Evolutionary conservation across 2,329 filamentous ascomycete genomes (phyloP).

Genomic region (Magnaporthales sp.): DNA sequence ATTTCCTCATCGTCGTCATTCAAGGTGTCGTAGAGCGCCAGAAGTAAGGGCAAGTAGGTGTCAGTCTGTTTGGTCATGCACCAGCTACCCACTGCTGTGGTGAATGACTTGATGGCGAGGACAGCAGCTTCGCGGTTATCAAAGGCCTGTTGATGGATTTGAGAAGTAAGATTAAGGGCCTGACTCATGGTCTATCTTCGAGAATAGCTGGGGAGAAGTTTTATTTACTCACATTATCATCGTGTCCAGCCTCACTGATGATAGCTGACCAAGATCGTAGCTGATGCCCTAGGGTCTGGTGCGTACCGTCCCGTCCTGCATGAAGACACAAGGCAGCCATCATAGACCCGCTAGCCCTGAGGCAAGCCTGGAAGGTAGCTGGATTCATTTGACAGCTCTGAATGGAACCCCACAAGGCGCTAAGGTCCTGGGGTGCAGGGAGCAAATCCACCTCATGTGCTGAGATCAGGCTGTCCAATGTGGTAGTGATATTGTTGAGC

Average conservation of each 20-base stretch:
- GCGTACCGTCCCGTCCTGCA: constrained; percentile 3
- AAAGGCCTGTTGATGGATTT: constrained; percentile 41
- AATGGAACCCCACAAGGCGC: constrained; percentile 26
- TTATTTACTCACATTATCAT: constrained; percentile 34
- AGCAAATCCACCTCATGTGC: constrained; percentile 26
- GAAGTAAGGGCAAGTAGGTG: constrained; percentile 44
- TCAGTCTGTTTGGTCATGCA: constrained; percentile 16
- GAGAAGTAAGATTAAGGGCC: no score
- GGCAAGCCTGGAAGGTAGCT: constrained; percentile 37
- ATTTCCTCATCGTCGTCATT: constrained; percentile 92
- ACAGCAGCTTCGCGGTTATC: constrained; percentile 55
- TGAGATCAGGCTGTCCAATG: constrained; percentile 32
- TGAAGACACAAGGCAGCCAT: constrained; percentile 23
- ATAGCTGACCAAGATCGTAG: constrained; percentile 37
- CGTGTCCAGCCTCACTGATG: constrained; percentile 37
- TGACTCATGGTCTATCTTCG: background rate
- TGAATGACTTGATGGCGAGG: constrained; percentile 45
- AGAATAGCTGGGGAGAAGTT: background rate
- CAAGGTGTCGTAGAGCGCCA: constrained; percentile 66
- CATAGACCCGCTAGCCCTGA: constrained; percentile 39
- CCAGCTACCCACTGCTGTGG: constrained; percentile 13
- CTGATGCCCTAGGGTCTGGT: background rate
- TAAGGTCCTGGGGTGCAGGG: constrained; percentile 35
- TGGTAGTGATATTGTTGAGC: constrained; percentile 35
- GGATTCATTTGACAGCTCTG: constrained; percentile 31